Evolutionary conservation across 768 basidiomycete species (phyloP).

Genomic region (Suillus sp.): DNA sequence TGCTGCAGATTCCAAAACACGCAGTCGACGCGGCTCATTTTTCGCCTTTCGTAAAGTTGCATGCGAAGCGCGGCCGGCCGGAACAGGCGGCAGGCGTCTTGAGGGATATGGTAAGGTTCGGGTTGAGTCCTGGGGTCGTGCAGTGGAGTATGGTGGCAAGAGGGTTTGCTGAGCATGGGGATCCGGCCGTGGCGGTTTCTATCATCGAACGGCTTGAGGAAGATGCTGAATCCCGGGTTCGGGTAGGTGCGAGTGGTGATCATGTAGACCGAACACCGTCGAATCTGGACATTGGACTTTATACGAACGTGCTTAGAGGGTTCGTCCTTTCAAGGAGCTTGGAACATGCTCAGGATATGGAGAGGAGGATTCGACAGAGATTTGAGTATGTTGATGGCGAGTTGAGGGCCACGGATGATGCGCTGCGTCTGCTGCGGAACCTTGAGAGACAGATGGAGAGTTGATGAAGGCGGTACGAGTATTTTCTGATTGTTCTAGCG

Average conservation of each 20-base stretch:
- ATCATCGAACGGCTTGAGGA: slow-evolving; percentile 47
- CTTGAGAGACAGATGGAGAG: slow-evolving; percentile 18
- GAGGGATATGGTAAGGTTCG: slow-evolving; percentile 52
- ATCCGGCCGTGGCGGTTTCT: slow-evolving; percentile 37
- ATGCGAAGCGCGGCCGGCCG: slow-evolving; percentile 37
- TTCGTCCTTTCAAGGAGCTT: slow-evolving; percentile 36
- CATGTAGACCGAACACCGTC: background rate
- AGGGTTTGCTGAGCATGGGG: slow-evolving; percentile 44
- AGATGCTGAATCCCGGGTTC: background rate
- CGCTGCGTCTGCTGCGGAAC: slow-evolving; percentile 21
- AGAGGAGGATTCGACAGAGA: slow-evolving; percentile 24
- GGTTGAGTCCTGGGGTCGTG: slow-evolving; percentile 46
- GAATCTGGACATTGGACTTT: slow-evolving; percentile 30
- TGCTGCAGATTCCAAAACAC: slow-evolving; percentile 27
- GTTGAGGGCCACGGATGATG: slow-evolving; percentile 25
- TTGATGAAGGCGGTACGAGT: slow-evolving; percentile 1
- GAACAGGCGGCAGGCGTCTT: slow-evolving; percentile 43
- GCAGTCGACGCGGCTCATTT: slow-evolving; percentile 46
- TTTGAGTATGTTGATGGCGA: slow-evolving; percentile 30
- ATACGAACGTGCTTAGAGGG: slow-evolving; percentile 41
- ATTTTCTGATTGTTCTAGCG: background rate
- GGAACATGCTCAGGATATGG: slow-evolving; percentile 35
- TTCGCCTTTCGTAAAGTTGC: slow-evolving; percentile 51
- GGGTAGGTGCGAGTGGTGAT: background rate
- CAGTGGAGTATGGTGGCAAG: slow-evolving; percentile 54